phyloP scores from a whole-genome alignment of 257 asterid genomes.

The Petunia axillaris region DNA sequence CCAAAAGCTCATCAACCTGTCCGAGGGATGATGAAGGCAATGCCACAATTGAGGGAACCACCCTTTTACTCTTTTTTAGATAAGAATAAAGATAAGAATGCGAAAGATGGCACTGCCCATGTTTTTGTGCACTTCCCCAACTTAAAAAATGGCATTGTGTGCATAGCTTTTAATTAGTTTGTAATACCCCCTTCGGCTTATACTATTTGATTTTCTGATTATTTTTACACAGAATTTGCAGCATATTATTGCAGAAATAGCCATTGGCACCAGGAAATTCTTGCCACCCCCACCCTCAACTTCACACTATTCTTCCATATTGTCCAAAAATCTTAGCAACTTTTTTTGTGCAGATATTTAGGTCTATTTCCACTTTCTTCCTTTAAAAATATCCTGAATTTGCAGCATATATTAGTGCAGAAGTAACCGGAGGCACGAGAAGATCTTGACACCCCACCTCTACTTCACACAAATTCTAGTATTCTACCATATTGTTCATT shows the following conservation, averaged over 20 bases:
- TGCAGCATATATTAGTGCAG: not conserved
- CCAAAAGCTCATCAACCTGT: too few relatives aligned
- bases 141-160: too few relatives aligned
- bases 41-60: too few relatives aligned
- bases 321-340: not conserved
- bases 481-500: not conserved
- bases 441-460: not conserved
- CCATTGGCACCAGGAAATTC: not conserved
- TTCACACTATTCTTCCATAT: not conserved
- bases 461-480: not conserved
- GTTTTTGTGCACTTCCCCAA: too few relatives aligned
- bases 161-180: too few relatives aligned
- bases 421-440: not conserved
- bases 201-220: not conserved
- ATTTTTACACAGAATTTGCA: not conserved
- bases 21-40: too few relatives aligned
- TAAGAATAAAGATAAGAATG: too few relatives aligned
- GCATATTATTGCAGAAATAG: too few relatives aligned
- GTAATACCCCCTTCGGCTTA: not conserved
- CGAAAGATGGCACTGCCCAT: too few relatives aligned
- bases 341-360: not conserved
- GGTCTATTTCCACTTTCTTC: not conserved
- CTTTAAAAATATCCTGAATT: not conserved
- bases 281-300: not conserved
- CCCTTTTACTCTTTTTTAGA: too few relatives aligned